phyloP scores from a whole-genome alignment of 2,329 filamentous ascomycete species.

The Dactylellina parvicollis region DNA sequence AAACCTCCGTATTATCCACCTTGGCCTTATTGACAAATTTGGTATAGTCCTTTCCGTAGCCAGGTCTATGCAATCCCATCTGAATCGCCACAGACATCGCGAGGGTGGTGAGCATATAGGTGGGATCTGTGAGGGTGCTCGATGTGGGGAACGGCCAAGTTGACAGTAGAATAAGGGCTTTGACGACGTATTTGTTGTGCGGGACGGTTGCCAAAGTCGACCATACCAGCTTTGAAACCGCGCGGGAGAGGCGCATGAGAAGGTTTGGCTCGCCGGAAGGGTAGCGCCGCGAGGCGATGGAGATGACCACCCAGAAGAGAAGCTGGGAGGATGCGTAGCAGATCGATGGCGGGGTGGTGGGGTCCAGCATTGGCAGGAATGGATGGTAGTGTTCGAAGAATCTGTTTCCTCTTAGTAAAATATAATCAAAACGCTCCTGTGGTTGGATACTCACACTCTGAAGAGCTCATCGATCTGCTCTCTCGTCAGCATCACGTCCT shows the following conservation, averaged over 20 bases:
- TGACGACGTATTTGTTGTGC: slow-evolving; percentile 81
- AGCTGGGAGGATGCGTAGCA: slow-evolving; percentile 81
- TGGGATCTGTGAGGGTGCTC: slow-evolving; percentile 80
- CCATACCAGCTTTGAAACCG: slow-evolving; percentile 78
- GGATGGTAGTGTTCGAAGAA: slow-evolving; percentile 81
- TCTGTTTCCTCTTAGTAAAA: slow-evolving; percentile 20
- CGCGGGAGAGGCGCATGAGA: slow-evolving; percentile 72
- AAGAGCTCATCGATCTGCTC: slow-evolving; percentile 74
- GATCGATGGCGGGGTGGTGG: slow-evolving; percentile 73
- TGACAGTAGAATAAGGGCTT: slow-evolving; percentile 80
- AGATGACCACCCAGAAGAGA: slow-evolving; percentile 85
- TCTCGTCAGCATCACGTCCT: slow-evolving; percentile 72
- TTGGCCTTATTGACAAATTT: slow-evolving; percentile 78
- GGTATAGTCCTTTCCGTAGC: slow-evolving; percentile 84
- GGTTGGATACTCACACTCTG: slow-evolving; percentile 64
- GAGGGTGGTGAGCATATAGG: slow-evolving; percentile 80
- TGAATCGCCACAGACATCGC: slow-evolving; percentile 90
- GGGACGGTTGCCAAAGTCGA: slow-evolving; percentile 79
- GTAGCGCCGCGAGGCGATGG: slow-evolving; percentile 78
- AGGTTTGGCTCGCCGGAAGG: slow-evolving; percentile 69
- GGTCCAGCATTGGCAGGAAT: slow-evolving; percentile 79
- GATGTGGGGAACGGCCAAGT: slow-evolving; percentile 86
- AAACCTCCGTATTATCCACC: slow-evolving; percentile 75
- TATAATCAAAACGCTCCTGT: not conserved
- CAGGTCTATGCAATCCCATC: slow-evolving; percentile 81